Evolutionary conservation across 2,329 filamentous ascomycete species (phyloP).

Genomic region (Fusarium brachygibbosum): DNA sequence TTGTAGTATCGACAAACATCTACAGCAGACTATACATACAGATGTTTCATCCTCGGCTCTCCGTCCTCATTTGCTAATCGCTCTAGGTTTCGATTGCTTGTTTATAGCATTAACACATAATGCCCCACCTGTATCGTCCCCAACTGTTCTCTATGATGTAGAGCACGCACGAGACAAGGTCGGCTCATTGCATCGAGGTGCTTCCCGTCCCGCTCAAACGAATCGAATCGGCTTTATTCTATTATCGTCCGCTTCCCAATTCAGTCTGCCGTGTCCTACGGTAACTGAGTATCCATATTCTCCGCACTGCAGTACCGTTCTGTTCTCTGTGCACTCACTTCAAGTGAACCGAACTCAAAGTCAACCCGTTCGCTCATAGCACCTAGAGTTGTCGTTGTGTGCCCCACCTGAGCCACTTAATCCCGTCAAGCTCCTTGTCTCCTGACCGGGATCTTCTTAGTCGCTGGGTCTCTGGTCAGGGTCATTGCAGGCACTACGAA

Average conservation of each 20-base stretch:
- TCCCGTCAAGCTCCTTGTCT: slow-evolving; percentile 35
- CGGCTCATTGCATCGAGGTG: slow-evolving; percentile 35
- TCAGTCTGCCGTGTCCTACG: slow-evolving; percentile 13
- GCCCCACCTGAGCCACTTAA: slow-evolving; percentile 28
- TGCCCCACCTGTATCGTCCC: not conserved
- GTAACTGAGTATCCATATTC: slow-evolving; percentile 16
- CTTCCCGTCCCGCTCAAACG: slow-evolving; percentile 21
- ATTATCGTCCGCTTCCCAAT: slow-evolving; percentile 21
- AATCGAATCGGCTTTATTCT: slow-evolving; percentile 6
- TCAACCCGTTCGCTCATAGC: slow-evolving; percentile 4
- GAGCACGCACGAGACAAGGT: slow-evolving; percentile 25
- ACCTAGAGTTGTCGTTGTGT: slow-evolving; percentile 14
- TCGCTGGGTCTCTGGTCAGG: slow-evolving; percentile 28
- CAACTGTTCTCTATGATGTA: not conserved
- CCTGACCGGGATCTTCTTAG: slow-evolving; percentile 44
- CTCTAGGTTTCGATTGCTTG: slow-evolving; percentile 1
- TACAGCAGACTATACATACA: not conserved
- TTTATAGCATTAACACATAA: slow-evolving; percentile 1
- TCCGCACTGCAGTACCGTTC: slow-evolving; percentile 10
- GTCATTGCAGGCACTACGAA: slow-evolving; percentile 31
- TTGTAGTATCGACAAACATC: slow-evolving; percentile 18
- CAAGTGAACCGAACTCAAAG: slow-evolving; percentile 4
- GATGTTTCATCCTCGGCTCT: slow-evolving; percentile 13
- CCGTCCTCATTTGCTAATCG: not conserved
- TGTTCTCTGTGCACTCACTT: slow-evolving; percentile 3